Conservation (phyloP, 176 grass and related monocot genomes). For the Zea luxurians region DNA sequence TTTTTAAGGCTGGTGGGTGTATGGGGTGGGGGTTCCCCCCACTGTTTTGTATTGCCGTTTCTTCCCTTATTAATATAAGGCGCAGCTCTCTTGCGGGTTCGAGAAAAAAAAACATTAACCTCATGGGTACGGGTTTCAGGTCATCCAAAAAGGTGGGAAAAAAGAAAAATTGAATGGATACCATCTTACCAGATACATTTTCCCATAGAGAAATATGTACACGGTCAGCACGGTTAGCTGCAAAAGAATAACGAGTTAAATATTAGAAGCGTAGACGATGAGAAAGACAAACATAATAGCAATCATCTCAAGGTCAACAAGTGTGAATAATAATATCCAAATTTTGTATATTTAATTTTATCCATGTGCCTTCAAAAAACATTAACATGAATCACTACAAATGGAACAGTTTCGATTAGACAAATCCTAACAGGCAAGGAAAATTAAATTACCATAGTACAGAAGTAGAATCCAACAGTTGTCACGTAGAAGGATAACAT, state of each 20-base stretch:
- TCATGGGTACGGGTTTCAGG: not conserved
- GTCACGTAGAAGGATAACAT: slow-evolving; percentile 96
- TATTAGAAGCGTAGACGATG: slow-evolving; percentile 1
- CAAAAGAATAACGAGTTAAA: slow-evolving; percentile 48
- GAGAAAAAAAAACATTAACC: no score
- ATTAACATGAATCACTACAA: slow-evolving; percentile 6
- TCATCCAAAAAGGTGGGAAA: not conserved
- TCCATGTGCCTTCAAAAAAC: not conserved
- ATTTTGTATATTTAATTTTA: slow-evolving; percentile 1
- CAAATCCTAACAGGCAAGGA: slow-evolving; percentile 18
- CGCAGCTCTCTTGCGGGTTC: no score
- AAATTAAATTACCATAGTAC: slow-evolving; percentile 80
- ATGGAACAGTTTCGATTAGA: not conserved
- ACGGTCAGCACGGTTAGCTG: slow-evolving; percentile 88
- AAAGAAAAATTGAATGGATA: not conserved
- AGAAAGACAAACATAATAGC: not conserved
- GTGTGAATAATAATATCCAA: not conserved
- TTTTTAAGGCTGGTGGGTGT: no score
- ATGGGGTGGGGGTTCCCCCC: no score
- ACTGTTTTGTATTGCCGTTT: no score
- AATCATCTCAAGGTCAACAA: slow-evolving; percentile 10
- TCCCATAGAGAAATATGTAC: slow-evolving; percentile 94
- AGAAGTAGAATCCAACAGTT: slow-evolving; percentile 89
- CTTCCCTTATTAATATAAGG: no score
- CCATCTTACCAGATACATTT: slow-evolving; percentile 77